Evolutionary conservation across 2,329 filamentous ascomycete genomes (phyloP).

Genomic region (Paraphoma chrysanthemicola): DNA sequence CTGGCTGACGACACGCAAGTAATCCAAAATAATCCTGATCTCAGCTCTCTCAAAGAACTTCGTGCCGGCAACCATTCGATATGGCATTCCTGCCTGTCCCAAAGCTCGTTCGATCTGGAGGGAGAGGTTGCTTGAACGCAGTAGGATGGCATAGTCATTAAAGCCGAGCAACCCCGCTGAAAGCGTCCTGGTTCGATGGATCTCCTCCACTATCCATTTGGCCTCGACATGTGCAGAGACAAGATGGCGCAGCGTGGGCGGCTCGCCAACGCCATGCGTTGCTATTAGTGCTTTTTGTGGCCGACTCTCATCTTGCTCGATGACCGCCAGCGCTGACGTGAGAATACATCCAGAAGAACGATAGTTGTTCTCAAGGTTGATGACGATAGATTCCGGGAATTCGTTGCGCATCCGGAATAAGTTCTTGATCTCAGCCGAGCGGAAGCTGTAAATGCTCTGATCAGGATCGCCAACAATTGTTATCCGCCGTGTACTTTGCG

Average conservation of each 20-base stretch:
- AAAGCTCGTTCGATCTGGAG: constrained; percentile 84
- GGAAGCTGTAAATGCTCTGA: constrained; percentile 97
- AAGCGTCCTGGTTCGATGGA: constrained; percentile 72
- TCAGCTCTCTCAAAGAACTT: constrained; percentile 93
- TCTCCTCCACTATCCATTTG: constrained; percentile 86
- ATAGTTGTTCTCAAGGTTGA: constrained; percentile 93
- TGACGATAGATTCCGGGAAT: constrained; percentile 79
- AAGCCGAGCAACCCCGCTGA: constrained; percentile 75
- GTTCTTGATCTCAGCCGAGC: constrained; percentile 91
- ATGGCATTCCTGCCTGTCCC: constrained; percentile 81
- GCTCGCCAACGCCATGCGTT: constrained; percentile 79
- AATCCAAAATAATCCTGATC: constrained; percentile 86
- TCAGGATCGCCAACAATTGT: constrained; percentile 97
- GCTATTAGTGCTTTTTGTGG: constrained; percentile 82
- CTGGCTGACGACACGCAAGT: constrained; percentile 83
- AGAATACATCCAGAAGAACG: constrained; percentile 88
- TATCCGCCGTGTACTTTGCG: constrained; percentile 74
- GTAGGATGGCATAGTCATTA: constrained; percentile 82
- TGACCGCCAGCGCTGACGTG: constrained; percentile 79
- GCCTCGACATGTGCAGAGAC: constrained; percentile 76
- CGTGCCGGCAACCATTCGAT: constrained; percentile 89
- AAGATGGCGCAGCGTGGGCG: constrained; percentile 80
- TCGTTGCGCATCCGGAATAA: constrained; percentile 77
- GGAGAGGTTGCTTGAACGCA: constrained; percentile 85
- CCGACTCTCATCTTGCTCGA: constrained; percentile 84